Evolutionary conservation across 108 stramenopile genomes (phyloP), one percentile per base, ranked within the genome.

Genomic region (Pinguiococcus pyrenoidosus): DNA sequence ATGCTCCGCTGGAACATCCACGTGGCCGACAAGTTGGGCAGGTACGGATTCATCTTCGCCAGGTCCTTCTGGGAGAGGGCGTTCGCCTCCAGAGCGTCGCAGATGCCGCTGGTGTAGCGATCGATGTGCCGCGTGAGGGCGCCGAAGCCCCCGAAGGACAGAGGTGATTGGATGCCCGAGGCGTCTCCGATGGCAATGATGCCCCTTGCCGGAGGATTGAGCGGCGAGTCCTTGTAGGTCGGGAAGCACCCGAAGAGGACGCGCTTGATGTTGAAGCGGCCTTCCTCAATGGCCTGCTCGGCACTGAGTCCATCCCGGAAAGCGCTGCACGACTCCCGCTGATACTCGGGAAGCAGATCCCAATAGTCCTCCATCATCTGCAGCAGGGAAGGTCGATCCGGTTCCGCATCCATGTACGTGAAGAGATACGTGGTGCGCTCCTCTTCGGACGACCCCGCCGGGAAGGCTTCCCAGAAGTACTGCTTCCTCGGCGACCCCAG

Each of bases 1-100:
- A 95, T 91, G 17, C 86, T 80, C 56, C 82, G 82, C 57, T 90
- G 85, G 52, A 87, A 86, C 92, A 95, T 95, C 92, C 92, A 95
- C 20, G 89, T 79, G 0, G 82, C 87, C 44, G 74, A 73, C 22
- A 91, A 62, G 44, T 87, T 87, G 7, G 92, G 92, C 29, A 71
- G 76, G 69, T 95, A 95, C 0, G 83, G 73, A 61, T 95, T 95
- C 44, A 95, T 85, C 45, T 66, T 51, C 14, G 54, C 77, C 28
- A 95, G 66, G 50, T 86, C 83, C 56, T 83, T 68, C 46, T 82
- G 82, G 60, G 72, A 64, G 17, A 91, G 68, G 21, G 66, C 68
- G 56, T 87, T 82, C 12, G 64, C 47, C 37, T 79, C 71, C 0
- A 94, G 59, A 10, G 89, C 87, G 51, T 94, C 92, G 6, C 51